These are phyloP conservation scores for Colletotrichum orbiculare DNA, from an alignment of 2,329 filamentous ascomycete species.

Conservation along the genomic window DNA sequence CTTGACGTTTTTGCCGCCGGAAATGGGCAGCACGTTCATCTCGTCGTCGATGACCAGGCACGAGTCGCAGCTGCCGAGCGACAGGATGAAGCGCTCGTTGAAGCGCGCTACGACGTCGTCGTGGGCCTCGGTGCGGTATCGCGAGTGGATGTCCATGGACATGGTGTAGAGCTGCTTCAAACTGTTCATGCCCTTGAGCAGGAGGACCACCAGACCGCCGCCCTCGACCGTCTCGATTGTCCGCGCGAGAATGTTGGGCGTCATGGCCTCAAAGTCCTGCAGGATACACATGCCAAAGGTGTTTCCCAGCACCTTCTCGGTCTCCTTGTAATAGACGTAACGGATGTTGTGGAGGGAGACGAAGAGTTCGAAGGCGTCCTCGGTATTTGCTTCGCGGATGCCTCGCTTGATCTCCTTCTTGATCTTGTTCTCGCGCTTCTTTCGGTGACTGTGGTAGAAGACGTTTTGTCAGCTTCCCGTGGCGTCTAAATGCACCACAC, in stretches of 20 bases:
- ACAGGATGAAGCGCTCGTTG: slow-evolving; percentile 97
- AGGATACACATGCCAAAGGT: slow-evolving; percentile 99
- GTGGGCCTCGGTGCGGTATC: slow-evolving; percentile 96
- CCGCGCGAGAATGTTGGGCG: slow-evolving; percentile 93
- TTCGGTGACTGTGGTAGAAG: slow-evolving; percentile 75
- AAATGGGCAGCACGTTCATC: slow-evolving; percentile 96
- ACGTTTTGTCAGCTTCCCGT: slow-evolving; percentile 21
- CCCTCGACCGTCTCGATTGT: slow-evolving; percentile 98
- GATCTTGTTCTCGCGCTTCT: slow-evolving; percentile 98
- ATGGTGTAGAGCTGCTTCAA: slow-evolving; percentile 97
- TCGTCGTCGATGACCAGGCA: slow-evolving; percentile 98
- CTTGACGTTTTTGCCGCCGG: slow-evolving; percentile 90
- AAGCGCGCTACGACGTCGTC: slow-evolving; percentile 94
- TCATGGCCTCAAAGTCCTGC: slow-evolving; percentile 97
- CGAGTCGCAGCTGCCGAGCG: slow-evolving; percentile 91
- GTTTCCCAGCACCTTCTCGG: slow-evolving; percentile 97
- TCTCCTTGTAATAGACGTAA: slow-evolving; percentile 99
- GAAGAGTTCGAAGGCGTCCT: slow-evolving; percentile 97
- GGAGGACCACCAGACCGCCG: slow-evolving; percentile 87
- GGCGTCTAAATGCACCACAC: background rate
- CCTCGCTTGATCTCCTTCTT: slow-evolving; percentile 98
- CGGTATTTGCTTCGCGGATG: slow-evolving; percentile 88
- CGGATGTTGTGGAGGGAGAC: slow-evolving; percentile 96
- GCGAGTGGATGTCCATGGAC: slow-evolving; percentile 97
- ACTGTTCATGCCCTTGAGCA: slow-evolving; percentile 96